A percentile compares a stretch with the other conserved stretches of the same genome.
These are phyloP conservation scores for Durio zibethinus DNA, from an alignment of 345 rosid genomes.

Conservation along the genomic window DNA sequence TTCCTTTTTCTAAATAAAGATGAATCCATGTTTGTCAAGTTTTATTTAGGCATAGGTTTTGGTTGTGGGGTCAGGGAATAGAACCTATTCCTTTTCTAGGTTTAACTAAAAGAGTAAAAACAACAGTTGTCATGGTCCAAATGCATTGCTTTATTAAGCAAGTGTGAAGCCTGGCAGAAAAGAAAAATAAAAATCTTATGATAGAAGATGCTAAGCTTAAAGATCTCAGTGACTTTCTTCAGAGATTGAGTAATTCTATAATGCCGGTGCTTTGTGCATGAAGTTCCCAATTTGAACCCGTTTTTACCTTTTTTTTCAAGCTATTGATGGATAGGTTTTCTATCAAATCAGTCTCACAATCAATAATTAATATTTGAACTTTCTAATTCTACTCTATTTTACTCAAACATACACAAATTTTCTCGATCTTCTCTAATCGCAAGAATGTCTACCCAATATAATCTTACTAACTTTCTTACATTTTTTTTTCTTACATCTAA, in stretches of 20 bases:
- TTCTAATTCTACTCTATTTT: too few relatives aligned
- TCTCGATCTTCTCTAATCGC: too few relatives aligned
- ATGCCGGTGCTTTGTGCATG: background rate
- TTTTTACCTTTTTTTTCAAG: background rate
- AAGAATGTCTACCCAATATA: too few relatives aligned
- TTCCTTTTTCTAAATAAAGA: background rate
- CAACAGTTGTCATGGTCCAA: background rate
- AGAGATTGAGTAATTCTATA: background rate
- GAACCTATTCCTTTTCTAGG: conserved; percentile 6
- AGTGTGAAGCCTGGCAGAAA: background rate
- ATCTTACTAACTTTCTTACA: too few relatives aligned
- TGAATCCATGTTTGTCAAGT: background rate
- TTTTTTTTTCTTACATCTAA: too few relatives aligned
- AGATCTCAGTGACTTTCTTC: background rate
- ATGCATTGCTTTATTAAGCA: background rate
- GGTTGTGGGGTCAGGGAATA: background rate
- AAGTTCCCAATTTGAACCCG: background rate
- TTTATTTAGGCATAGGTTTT: background rate
- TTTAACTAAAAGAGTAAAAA: background rate
- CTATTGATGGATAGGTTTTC: background rate
- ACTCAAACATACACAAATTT: too few relatives aligned
- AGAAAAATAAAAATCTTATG: background rate
- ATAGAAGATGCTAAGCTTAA: background rate
- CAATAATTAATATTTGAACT: too few relatives aligned
- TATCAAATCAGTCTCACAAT: too few relatives aligned